phyloP scores from a whole-genome alignment of 2,329 filamentous ascomycete genomes.

The Erysiphe pulchra region DNA sequence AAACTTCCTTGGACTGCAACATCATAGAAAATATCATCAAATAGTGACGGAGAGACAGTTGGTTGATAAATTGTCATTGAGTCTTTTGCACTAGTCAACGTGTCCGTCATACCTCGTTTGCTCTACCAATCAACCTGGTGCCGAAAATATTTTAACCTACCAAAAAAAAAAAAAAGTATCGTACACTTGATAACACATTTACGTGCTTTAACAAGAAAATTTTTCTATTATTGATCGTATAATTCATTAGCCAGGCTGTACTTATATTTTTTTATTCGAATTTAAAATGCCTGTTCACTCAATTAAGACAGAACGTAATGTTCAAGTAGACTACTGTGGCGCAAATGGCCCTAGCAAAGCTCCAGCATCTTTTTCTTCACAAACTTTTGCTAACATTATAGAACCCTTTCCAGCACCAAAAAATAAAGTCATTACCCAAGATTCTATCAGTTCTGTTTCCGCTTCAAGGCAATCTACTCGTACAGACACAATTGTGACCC shows the following conservation, averaged over 20 bases:
- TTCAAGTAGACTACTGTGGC: not conserved
- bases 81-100: too few species aligned
- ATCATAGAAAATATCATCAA: too few species aligned
- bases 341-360: not conserved
- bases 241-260: not conserved
- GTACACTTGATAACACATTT: not conserved
- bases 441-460: not conserved
- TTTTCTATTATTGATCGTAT: not conserved
- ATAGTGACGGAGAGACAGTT: too few species aligned
- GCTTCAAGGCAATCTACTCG: constrained; percentile 6
- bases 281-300: constrained; percentile 5
- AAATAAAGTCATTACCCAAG: not conserved
- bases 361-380: constrained; percentile 1
- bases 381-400: constrained; percentile 11
- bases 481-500: not conserved
- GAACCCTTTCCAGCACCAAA: constrained; percentile 11
- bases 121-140: not conserved
- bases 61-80: too few species aligned
- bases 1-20: too few species aligned
- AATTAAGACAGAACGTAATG: constrained; percentile 10
- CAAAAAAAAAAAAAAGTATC: not conserved
- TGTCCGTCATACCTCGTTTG: not conserved
- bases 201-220: not conserved
- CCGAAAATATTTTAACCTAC: not conserved
- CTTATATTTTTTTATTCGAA: not conserved